Conservation (phyloP, 495 filamentous ascomycete genomes). For the Talaromyces adpressus region DNA sequence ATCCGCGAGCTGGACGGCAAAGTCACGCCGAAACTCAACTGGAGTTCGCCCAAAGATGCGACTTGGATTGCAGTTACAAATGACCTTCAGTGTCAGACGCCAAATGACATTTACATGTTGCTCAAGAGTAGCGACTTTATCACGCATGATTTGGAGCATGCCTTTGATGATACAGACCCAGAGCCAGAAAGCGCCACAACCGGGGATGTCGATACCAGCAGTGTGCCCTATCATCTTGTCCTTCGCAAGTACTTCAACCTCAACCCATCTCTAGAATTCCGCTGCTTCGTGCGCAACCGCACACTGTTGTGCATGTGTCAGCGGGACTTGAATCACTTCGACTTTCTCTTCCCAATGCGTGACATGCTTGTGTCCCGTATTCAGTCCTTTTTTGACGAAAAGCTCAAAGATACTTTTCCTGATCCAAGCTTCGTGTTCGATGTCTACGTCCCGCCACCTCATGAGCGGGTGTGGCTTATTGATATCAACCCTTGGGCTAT, state of each 20-base stretch:
- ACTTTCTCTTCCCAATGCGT: slow-evolving; percentile 65
- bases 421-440: slow-evolving; percentile 85
- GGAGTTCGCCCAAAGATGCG: slow-evolving; percentile 94
- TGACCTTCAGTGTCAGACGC: slow-evolving; percentile 75
- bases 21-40: slow-evolving; percentile 90
- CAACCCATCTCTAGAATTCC: slow-evolving; percentile 87
- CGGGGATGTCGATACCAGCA: background rate
- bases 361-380: slow-evolving; percentile 54
- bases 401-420: slow-evolving; percentile 68
- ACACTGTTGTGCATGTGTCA: slow-evolving; percentile 78
- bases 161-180: slow-evolving; percentile 59
- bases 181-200: slow-evolving; percentile 9
- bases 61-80: slow-evolving; percentile 92
- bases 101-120: slow-evolving; percentile 89
- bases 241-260: slow-evolving; percentile 81
- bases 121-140: slow-evolving; percentile 91
- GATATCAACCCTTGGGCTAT: slow-evolving; percentile 96
- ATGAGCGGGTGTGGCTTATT: slow-evolving; percentile 72
- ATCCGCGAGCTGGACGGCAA: slow-evolving; percentile 76
- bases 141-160: slow-evolving; percentile 87
- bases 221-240: slow-evolving; percentile 61
- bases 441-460: slow-evolving; percentile 75
- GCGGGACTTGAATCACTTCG: slow-evolving; percentile 83
- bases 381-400: slow-evolving; percentile 64
- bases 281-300: slow-evolving; percentile 81